These are phyloP conservation scores for Penicillium brasilianum DNA, from an alignment of 2,329 filamentous ascomycete genomes.

Conservation along the genomic window DNA sequence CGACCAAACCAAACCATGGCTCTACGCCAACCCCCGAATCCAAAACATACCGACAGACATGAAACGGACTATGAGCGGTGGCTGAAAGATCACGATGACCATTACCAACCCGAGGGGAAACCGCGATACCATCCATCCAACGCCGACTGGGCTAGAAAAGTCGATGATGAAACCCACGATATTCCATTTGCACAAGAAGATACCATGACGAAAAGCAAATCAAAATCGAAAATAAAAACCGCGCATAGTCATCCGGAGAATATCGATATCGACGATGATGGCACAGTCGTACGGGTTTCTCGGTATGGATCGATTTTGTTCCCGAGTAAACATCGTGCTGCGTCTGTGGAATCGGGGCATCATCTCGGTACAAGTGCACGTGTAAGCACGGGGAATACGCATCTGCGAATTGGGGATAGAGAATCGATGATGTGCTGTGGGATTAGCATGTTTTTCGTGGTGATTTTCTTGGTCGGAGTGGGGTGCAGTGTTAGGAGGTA, in stretches of 20 bases:
- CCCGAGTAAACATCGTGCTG: background rate
- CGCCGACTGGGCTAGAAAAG: too few species aligned
- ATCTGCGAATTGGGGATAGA: background rate
- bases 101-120: conserved; percentile 13
- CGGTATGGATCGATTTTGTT: background rate
- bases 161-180: background rate
- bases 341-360: background rate
- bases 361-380: background rate
- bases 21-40: background rate
- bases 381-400: background rate
- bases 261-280: background rate
- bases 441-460: background rate
- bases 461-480: background rate
- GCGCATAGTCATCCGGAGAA: background rate
- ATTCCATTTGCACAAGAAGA: background rate
- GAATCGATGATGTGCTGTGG: background rate
- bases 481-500: background rate
- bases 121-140: background rate
- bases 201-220: background rate
- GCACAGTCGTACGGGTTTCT: background rate
- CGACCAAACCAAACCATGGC: background rate
- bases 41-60: background rate
- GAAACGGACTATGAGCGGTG: conserved; percentile 6
- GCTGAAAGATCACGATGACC: conserved; percentile 11
- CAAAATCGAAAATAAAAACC: background rate